A percentile compares a stretch with the other conserved stretches of the same genome.
Conservation (phyloP, 805 yeast genomes). For the Ogataea methanolica region DNA sequence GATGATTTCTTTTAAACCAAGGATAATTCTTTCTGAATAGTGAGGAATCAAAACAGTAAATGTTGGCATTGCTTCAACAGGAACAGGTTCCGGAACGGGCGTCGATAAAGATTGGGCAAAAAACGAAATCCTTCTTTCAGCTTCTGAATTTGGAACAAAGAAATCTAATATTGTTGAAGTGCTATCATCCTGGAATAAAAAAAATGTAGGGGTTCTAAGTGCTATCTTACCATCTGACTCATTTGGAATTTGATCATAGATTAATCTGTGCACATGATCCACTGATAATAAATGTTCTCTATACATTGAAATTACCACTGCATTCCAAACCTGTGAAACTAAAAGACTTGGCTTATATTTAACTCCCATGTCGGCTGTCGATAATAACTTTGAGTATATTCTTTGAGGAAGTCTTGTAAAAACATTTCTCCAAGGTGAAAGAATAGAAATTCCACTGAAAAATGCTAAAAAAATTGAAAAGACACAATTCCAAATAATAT, state of each 20-base stretch:
- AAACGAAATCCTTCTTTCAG: slow-evolving; percentile 47
- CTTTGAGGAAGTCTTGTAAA: slow-evolving; percentile 48
- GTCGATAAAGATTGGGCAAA: slow-evolving; percentile 51
- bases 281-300: slow-evolving; percentile 48
- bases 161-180: slow-evolving; percentile 34
- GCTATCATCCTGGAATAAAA: slow-evolving; percentile 45
- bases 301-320: slow-evolving; percentile 48
- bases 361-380: slow-evolving; percentile 40
- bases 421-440: slow-evolving; percentile 57
- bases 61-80: slow-evolving; percentile 43
- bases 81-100: slow-evolving; percentile 43
- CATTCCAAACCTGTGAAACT: slow-evolving; percentile 51
- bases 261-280: slow-evolving; percentile 39
- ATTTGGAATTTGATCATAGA: slow-evolving; percentile 42
- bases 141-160: slow-evolving; percentile 42
- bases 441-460: slow-evolving; percentile 47
- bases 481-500: slow-evolving; percentile 49
- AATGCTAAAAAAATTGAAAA: slow-evolving; percentile 46
- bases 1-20: slow-evolving; percentile 41
- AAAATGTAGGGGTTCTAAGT: slow-evolving; percentile 41
- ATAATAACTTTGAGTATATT: slow-evolving; percentile 43
- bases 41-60: slow-evolving; percentile 51
- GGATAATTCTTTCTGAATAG: slow-evolving; percentile 44
- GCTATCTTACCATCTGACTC: slow-evolving; percentile 38
- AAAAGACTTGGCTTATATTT: slow-evolving; percentile 36